Percentiles rank a stretch among this genome's conserved stretches.
These are phyloP conservation scores for Kazachstania africana DNA, from an alignment of 805 yeast genomes.

Conservation along the genomic window DNA sequence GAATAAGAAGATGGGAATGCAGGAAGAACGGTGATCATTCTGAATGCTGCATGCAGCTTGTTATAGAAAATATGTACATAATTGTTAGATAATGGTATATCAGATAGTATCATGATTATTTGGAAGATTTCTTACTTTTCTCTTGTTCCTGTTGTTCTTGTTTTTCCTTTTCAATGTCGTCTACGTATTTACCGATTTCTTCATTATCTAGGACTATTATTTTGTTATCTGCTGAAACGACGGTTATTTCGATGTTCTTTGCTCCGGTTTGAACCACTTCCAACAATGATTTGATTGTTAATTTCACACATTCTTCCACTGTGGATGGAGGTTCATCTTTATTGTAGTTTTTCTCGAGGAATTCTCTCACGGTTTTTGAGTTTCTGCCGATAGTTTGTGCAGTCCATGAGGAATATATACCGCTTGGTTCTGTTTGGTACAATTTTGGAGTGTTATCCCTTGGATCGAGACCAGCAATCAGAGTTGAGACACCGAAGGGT, in stretches of 20 bases:
- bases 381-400: slow-evolving; percentile 95
- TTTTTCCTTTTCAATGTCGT: slow-evolving; percentile 79
- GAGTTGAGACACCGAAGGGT: slow-evolving; percentile 92
- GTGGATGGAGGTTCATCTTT: slow-evolving; percentile 40
- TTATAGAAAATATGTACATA: no score
- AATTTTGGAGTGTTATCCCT: slow-evolving; percentile 63
- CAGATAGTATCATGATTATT: no score
- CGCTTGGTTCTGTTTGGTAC: slow-evolving; percentile 94
- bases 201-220: slow-evolving; percentile 54
- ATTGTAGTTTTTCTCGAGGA: slow-evolving; percentile 77
- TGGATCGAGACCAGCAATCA: slow-evolving; percentile 91
- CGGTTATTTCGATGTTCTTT: slow-evolving; percentile 85
- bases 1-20: no score
- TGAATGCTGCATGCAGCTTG: no score
- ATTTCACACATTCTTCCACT: slow-evolving; percentile 61
- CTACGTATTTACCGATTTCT: slow-evolving; percentile 63
- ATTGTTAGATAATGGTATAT: no score
- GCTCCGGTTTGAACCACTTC: slow-evolving; percentile 99
- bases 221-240: slow-evolving; percentile 59
- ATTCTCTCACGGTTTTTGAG: slow-evolving; percentile 89
- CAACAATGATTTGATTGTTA: slow-evolving; percentile 75
- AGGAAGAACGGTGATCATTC: no score
- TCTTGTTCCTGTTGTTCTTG: slow-evolving; percentile 69
- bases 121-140: no score
- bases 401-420: slow-evolving; percentile 95